Evolutionary conservation across 2,329 filamentous ascomycete species (phyloP), one percentile per base, ranked within the genome.

Genomic region (Fusarium sp.): DNA sequence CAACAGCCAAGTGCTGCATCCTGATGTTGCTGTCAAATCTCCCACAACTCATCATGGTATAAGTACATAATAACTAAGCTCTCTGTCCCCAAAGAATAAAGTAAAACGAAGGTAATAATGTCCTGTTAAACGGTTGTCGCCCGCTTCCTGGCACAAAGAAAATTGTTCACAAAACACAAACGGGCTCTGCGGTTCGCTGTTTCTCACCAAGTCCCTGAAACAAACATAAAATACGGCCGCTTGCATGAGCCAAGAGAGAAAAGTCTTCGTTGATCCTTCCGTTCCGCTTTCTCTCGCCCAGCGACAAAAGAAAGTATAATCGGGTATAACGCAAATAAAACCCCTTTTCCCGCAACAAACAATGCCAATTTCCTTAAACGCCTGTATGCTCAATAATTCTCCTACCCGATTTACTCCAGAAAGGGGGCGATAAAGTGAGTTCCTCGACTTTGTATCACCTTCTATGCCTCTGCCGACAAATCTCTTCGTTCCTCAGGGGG

Each of bases 281-380:
- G 45, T 65, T 68, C 68, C 57, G 39, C 62, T 41, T 63, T 70
- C 65, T 72, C 66, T 65, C 66, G 60, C 69, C 62, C 57, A 50
- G 47, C 42, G 58, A 73, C 63, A 76, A 76, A 78, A 64, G 71
- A 76, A 78, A 79, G 67, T 77, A 65, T 62, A 65, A 70, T 73
- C 75, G 77, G 77, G 77, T 79, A 79, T 79, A 79, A 78, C 76
- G 76, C 76, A 77, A 78, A 71, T 63, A 76, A 78, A 56, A 60
- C 44, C 62, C 54, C 66, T 46, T 68, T 70, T 62, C 70, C 73
- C 68, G 39, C 54, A 70, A 61, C 54, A 72, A 62, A 62, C 39
- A 60, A 57, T 68, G 35, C 62, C 68, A 58, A 41, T 52, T 61
- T 68, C 65, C 57, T 35, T 53, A 58, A 73, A 73, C 71, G 71